Base-by-base conservation (phyloP, 208 protist genomes). In the Sergeia podlipaevii region DNA sequence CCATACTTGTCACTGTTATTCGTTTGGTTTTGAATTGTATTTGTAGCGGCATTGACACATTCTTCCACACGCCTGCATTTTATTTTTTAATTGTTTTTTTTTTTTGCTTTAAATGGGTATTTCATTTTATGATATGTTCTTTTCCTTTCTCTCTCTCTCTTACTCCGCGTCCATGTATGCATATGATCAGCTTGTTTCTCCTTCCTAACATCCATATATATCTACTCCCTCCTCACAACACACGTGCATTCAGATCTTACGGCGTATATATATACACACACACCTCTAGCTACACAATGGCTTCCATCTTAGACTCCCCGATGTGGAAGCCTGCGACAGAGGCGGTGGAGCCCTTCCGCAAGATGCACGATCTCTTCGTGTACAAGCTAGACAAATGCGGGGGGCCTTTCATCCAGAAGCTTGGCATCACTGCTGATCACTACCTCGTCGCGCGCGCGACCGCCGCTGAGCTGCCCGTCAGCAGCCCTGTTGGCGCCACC, bases 371-470 rank as follows among this genome's bases (percentile, higher is more conserved):
- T 43, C 34, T 55, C 29, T 76, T 62, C 52, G 41, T 55, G 10
- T 30, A 63, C 29, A 45, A 51, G 36, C 38, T 58, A 4, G 69
- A 76, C 34, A 50, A 56, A 36, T 70, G 46, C 49, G 69, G 69
- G 13, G 69, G 69, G 7, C 60, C 57, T 5, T 32, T 76, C 52
- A 43, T 55, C 0, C 54, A 56, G 18, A 11, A 48, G 2, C 48
- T 76, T 17, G 30, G 53, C 7, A 51, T 76, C 42, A 65, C 20
- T 58, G 48, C 62, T 0, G 7, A 61, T 10, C 50, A 70, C 56
- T 70, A 65, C 37, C 26, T 7, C 26, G 27, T 57, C 4, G 56
- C 50, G 5, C 2, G 27, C 3, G 38, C 45, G 6, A 41, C n/a
- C 1, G 52, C 41, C 2, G 60, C 51, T 13, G 57, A 69, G 20